Base-by-base conservation (phyloP, 768 basidiomycete species). In the Leccinellum luteum region DNA sequence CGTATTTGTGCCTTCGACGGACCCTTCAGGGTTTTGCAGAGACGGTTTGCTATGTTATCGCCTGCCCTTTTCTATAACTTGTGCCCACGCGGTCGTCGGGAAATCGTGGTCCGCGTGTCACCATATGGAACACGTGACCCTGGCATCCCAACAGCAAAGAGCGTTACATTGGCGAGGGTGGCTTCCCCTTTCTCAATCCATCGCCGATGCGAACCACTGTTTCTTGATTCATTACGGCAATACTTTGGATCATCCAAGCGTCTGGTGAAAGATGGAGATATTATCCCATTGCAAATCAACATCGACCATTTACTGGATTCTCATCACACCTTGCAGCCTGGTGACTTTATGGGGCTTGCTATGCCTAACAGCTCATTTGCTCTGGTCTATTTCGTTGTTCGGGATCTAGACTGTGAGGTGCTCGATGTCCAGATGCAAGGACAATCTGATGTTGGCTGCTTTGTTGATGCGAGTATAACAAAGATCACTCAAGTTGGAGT, bases 401-500 rank as follows among this genome's bases (percentile, higher is more conserved):
- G 90, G 14, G 83, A 88, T 55, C 73, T 97, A 32, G 88, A 90
- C 31, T 83, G 85, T 66, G 84, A 85, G 52, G 73, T 85, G 0
- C 69, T 84, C 6, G 64, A 78, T 32, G 70, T 30, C 9, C 69
- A 74, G 41, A 70, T 72, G 31, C 61, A 56, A 6, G 81, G 84
- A 61, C 75, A 81, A 23, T 82, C 84, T 15, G 85, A 91, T 64
- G 68, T 94, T 17, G 96, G 96, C 0, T 95, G 89, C 65, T 90
- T 90, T 81, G 79, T 97, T 19, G 92, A 98, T 64, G 73, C 85
- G 1, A 69, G 77, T 2, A 68, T 79, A 7, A 96, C 96, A 19
- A 84, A 85, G 53, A 83, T 98, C 65, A 71, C 90, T 8, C 91
- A 95, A 70, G 79, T 85, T 0, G 94, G 96, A 0, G 65, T 91